phyloP scores from a whole-genome alignment of 805 yeast genomes.

The Pichia nanzhaoensis region DNA sequence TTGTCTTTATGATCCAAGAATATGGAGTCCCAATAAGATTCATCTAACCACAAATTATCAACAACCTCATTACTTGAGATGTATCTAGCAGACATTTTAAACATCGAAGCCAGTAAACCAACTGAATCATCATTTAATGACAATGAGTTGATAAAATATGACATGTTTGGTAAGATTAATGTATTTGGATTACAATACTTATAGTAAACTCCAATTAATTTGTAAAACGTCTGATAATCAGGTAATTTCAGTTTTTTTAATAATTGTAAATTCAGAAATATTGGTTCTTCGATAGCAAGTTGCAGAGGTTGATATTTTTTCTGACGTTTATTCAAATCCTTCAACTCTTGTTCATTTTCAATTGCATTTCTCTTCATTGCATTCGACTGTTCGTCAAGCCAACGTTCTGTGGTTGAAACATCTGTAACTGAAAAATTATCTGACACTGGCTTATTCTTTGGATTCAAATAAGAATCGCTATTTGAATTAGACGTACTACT shows the following conservation, averaged over 20 bases:
- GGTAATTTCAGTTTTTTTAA: constrained; percentile 33
- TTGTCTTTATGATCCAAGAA: constrained; percentile 30
- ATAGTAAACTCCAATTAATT: constrained; percentile 34
- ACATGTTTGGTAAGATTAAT: constrained; percentile 32
- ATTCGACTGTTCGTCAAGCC: constrained; percentile 21
- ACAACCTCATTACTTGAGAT: constrained; percentile 24
- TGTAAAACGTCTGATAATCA: constrained; percentile 27
- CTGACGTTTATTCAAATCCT: background rate
- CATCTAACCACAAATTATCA: constrained; percentile 24
- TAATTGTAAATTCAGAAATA: constrained; percentile 25
- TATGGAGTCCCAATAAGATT: constrained; percentile 33
- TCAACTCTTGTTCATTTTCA: background rate
- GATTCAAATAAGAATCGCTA: background rate
- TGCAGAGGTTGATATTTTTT: constrained; percentile 3
- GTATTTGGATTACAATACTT: constrained; percentile 35
- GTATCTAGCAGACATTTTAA: constrained; percentile 29
- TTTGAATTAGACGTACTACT: background rate
- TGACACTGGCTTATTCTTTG: background rate
- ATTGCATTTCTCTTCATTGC: constrained; percentile 1
- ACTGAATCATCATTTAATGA: constrained; percentile 27
- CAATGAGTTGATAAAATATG: constrained; percentile 26
- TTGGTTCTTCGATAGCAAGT: constrained; percentile 3
- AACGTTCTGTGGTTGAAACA: constrained; percentile 19
- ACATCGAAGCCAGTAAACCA: constrained; percentile 28
- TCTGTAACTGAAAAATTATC: constrained; percentile 1